Evolutionary conservation across 2,329 filamentous ascomycete genomes (phyloP), one percentile per base, ranked within the genome.

Genomic region (Colletotrichum plurivorum): DNA sequence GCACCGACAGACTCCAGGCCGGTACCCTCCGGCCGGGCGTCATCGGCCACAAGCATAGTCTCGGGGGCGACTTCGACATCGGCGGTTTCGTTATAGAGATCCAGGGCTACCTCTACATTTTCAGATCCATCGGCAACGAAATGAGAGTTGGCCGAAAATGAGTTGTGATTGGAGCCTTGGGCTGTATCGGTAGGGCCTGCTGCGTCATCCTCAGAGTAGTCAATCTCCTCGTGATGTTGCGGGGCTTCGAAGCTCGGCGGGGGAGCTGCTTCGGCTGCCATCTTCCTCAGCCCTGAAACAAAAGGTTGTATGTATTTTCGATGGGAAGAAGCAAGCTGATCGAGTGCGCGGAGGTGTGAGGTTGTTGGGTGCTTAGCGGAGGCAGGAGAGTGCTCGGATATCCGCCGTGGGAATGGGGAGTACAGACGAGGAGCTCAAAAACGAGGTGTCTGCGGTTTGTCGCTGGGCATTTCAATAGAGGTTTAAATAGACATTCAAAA

Each of bases 11-110:
- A 27, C 7, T 67, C 62, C 22, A 22, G 22, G 12, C 12, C 51
- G 10, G 27, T 64, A 4, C 43, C 45, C 25, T 61, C 25, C 20
- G 10, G 49, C 6, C 39, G 43, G 41, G 18, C n/a, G 45, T 69
- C 67, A 31, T 45, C 18, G 4, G 43, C 36, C 20, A 55, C 36
- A 41, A 31, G 15, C n/a, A 51, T 13, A 3, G 36, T 20, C 16
- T 69, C 63, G 7, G 27, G 55, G 3, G 45, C 59, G 5, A 27
- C 56, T 27, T 56, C 49, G 18, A 55, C 12, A 46, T 53, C 63
- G 43, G 63, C 59, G 39, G 45, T 52, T 51, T 61, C 65, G 75
- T 80, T 61, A 75, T 73, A 53, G 61, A 52, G n/a, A 72, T 67
- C 71, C 75, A 43, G 36, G 15, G 22, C 12, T 27, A 7, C 18